These are phyloP conservation scores for Diutina neorugosa DNA, from an alignment of 1,139 yeast genomes.

Conservation along the genomic window DNA sequence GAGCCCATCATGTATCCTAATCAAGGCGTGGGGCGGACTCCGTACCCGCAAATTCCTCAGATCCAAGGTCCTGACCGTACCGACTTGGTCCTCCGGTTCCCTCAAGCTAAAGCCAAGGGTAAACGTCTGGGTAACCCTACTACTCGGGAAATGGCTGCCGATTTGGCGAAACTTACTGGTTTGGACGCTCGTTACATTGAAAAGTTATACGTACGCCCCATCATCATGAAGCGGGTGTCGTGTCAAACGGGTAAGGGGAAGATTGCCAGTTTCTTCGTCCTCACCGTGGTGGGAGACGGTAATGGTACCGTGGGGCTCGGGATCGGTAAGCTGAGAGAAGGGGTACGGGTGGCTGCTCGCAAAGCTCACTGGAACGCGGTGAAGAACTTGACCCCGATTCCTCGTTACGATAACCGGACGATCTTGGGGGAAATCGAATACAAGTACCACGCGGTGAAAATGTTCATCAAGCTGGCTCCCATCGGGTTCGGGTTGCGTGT, in stretches of 20 bases:
- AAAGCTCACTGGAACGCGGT: slow-evolving; percentile 95
- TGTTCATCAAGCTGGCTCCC: slow-evolving; percentile 77
- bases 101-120: neutral
- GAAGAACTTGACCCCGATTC: slow-evolving; percentile 69
- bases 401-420: slow-evolving; percentile 85
- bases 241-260: slow-evolving; percentile 94
- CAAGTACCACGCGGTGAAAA: slow-evolving; percentile 79
- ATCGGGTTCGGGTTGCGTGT: slow-evolving; percentile 93
- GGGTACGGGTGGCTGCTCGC: slow-evolving; percentile 62
- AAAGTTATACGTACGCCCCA: slow-evolving; percentile 52
- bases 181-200: slow-evolving; percentile 54
- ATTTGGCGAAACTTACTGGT: slow-evolving; percentile 62
- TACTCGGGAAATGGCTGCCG: slow-evolving; percentile 33
- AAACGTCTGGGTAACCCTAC: neutral
- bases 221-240: slow-evolving; percentile 70
- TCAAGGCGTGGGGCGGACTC: slow-evolving; percentile 26
- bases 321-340: slow-evolving; percentile 82
- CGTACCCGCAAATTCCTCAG: slow-evolving; percentile 33
- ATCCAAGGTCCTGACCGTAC: slow-evolving; percentile 28
- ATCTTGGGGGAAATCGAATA: slow-evolving; percentile 74
- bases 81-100: slow-evolving; percentile 27
- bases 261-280: slow-evolving; percentile 69
- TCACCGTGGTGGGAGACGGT: slow-evolving; percentile 87
- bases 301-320: slow-evolving; percentile 94
- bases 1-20: slow-evolving; percentile 37